A percentile compares a stretch with the other conserved stretches of the same genome.
Evolutionary conservation across 2,329 filamentous ascomycete genomes (phyloP).

Genomic region (Elsinoe batatas): DNA sequence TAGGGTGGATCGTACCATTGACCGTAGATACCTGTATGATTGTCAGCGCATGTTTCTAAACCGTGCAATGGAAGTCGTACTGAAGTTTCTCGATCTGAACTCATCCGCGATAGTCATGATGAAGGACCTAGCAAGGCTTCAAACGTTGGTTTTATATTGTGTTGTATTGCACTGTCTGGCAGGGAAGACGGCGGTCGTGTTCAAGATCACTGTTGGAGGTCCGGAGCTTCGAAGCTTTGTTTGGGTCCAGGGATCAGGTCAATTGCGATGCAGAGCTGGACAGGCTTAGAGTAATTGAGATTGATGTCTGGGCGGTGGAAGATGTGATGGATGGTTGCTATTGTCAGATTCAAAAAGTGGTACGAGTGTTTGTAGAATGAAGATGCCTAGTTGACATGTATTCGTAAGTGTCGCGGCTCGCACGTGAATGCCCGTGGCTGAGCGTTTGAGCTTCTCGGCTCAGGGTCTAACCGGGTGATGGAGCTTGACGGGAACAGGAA

Average conservation of each 20-base stretch:
- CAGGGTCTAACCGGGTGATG: neutral
- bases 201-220: neutral
- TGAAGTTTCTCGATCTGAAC: conserved; percentile 57
- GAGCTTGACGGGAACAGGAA: neutral
- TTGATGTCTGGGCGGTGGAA: neutral
- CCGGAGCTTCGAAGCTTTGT: conserved; percentile 2
- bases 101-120: conserved; percentile 52
- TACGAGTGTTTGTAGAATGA: neutral
- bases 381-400: conserved; percentile 7
- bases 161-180: neutral
- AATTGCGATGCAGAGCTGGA: too few relatives aligned
- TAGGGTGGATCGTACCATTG: conserved; percentile 48
- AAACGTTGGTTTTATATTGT: neutral
- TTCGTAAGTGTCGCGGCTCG: conserved; percentile 7
- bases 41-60: neutral
- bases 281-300: too few relatives aligned
- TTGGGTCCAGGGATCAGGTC: neutral
- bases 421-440: conserved; percentile 4
- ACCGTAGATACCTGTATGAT: conserved; percentile 53
- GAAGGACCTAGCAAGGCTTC: neutral
- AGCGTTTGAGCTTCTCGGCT: conserved; percentile 9
- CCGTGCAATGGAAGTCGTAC: conserved; percentile 34
- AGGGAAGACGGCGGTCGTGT: neutral
- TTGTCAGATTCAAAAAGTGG: neutral
- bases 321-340: neutral